Evolutionary conservation across 179 eudicot genomes (phyloP), one percentile per base, ranked within the genome.

Genomic region (Vitellaria paradoxa): DNA sequence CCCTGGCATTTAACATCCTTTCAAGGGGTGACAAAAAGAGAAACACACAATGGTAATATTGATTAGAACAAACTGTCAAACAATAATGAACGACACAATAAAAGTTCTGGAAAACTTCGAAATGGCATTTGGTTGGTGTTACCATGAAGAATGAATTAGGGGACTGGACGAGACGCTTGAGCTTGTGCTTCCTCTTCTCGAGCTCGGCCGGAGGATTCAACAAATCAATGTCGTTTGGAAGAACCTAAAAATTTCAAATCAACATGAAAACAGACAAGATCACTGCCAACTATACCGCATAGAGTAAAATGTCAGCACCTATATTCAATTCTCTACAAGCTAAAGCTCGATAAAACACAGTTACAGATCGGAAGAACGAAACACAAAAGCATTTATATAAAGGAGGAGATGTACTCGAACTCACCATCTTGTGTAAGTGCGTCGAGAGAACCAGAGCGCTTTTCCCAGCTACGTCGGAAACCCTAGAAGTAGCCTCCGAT

Each of bases 111-210:
- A 12, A 50, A 50, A 50, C 10, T 8, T 2, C 2, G 55, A 12
- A 12, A 12, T 9, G 55, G 55, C 55, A 12, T 50, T 9, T 12
- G 55, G 60, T 47, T 15, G 7, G 15, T 8, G 17, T 13, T 20
- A 74, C 77, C 77, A 74, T 74, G 81, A 85, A 85, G 76, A 85
- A 85, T 14, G 88, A 85, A 77, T 85, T 85, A 0, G 88, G 88
- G 3, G 88, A 83, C 63, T 85, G 88, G 8, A 85, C 86, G 72
- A 85, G 84, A 63, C 88, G 86, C 84, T 85, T 85, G 52, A 85
- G 88, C 77, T 85, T 85, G 68, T 85, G 88, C 85, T 85, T 85
- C 77, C 73, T 82, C 86, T 82, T 85, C 82, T 85, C 88, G 59
- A 85, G 72, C 70, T 85, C 88, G 3, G 84, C 82, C 7, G 88